These are phyloP conservation scores for Daldinia grandis DNA, from an alignment of 495 filamentous ascomycete species.

Conservation along the genomic window DNA sequence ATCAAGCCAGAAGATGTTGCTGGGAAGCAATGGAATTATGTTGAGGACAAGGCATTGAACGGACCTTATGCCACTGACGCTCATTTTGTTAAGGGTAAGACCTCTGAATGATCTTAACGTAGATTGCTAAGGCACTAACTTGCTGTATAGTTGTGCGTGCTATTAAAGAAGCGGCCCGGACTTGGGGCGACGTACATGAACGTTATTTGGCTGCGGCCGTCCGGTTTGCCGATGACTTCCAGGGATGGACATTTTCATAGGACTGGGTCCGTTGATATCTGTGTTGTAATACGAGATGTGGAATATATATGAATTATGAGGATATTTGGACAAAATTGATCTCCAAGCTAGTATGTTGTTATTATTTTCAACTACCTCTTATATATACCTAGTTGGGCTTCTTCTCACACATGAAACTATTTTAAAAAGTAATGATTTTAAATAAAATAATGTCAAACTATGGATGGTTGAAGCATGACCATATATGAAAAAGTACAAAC, in stretches of 20 bases:
- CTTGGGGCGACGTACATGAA: slow-evolving; percentile 84
- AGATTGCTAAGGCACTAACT: slow-evolving; percentile 26
- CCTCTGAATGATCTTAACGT: background rate
- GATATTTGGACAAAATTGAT: slow-evolving; percentile 7
- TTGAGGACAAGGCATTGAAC: slow-evolving; percentile 71
- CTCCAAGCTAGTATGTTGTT: background rate
- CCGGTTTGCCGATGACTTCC: slow-evolving; percentile 79
- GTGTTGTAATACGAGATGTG: background rate
- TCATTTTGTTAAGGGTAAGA: slow-evolving; percentile 79
- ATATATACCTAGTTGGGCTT: slow-evolving; percentile 3
- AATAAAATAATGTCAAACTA: background rate
- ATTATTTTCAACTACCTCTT: background rate
- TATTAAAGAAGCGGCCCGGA: slow-evolving; percentile 74
- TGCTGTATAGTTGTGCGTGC: slow-evolving; percentile 65
- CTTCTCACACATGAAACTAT: background rate
- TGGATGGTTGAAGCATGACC: background rate
- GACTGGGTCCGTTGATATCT: background rate
- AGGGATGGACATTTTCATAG: slow-evolving; percentile 66
- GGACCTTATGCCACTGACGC: slow-evolving; percentile 72
- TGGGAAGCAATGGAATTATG: slow-evolving; percentile 78
- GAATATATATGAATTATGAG: slow-evolving; percentile 3
- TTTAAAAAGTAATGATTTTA: background rate
- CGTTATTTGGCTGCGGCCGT: slow-evolving; percentile 82
- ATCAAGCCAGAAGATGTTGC: slow-evolving; percentile 68
- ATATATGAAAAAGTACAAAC: background rate